A percentile compares a stretch with the other conserved stretches of the same genome.
Conservation (phyloP, 257 asterid species). For the Nicotiana otophora region DNA sequence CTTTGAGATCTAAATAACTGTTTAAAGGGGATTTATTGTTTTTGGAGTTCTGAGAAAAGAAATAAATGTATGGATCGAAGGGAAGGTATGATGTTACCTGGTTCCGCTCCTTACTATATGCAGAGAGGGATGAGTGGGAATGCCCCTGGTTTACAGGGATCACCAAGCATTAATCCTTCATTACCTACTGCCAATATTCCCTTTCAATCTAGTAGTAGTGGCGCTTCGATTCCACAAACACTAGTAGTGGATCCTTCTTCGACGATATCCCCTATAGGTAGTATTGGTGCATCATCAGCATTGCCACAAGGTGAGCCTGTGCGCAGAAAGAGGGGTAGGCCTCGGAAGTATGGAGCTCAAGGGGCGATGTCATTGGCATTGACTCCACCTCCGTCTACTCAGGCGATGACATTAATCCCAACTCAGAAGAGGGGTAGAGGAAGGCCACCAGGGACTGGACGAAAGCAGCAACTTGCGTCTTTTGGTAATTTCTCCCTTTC, state of each 20-base stretch:
- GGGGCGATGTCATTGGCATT: slow-evolving; percentile 45
- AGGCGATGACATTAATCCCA: slow-evolving; percentile 29
- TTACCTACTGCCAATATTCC: slow-evolving; percentile 41
- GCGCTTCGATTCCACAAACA: slow-evolving; percentile 38
- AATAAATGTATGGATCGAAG: slow-evolving; percentile 46
- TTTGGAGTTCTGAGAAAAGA: neutral
- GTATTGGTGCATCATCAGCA: slow-evolving; percentile 44
- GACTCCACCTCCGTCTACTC: slow-evolving; percentile 41
- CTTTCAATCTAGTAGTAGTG: slow-evolving; percentile 46
- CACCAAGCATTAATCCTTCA: slow-evolving; percentile 40
- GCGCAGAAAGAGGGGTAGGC: slow-evolving; percentile 80
- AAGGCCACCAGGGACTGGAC: slow-evolving; percentile 67
- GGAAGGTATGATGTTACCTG: slow-evolving; percentile 35
- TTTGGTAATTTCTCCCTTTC: slow-evolving; percentile 32
- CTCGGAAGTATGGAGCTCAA: slow-evolving; percentile 70
- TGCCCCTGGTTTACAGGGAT: slow-evolving; percentile 31
- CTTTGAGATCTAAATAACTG: neutral
- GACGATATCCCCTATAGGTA: slow-evolving; percentile 42
- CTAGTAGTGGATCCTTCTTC: slow-evolving; percentile 53
- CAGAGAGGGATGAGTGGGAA: slow-evolving; percentile 32
- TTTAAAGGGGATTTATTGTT: slow-evolving; percentile 2
- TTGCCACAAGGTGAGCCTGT: slow-evolving; percentile 56
- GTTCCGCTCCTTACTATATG: slow-evolving; percentile 40
- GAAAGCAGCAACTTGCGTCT: slow-evolving; percentile 51
- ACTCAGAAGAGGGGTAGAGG: slow-evolving; percentile 61